Evolutionary conservation across 2,329 filamentous ascomycete species (phyloP).

Genomic region (Myriosclerotinia duriaeana): DNA sequence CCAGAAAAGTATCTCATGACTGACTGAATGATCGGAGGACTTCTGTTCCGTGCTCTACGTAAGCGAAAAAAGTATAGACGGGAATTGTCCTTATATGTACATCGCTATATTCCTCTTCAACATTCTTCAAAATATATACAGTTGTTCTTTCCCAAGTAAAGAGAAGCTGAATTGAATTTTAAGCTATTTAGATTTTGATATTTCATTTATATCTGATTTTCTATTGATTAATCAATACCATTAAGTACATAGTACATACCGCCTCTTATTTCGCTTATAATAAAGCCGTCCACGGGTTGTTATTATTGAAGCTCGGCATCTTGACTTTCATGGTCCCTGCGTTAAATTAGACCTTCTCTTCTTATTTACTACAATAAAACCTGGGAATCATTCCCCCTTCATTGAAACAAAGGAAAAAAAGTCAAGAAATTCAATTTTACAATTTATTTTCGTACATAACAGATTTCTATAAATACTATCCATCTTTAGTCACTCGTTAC

Average conservation of each 20-base stretch:
- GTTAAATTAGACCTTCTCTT: background rate
- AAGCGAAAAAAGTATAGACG: too few species aligned
- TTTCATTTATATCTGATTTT: too few species aligned
- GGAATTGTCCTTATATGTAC: too few species aligned
- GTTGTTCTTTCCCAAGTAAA: too few species aligned
- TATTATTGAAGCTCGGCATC: background rate
- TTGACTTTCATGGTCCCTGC: background rate
- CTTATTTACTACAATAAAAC: background rate
- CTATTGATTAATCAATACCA: too few species aligned
- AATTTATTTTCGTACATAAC: background rate
- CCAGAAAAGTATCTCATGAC: slow-evolving; percentile 9
- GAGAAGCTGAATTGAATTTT: too few species aligned
- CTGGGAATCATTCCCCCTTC: background rate
- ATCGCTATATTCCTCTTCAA: too few species aligned
- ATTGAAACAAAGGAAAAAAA: background rate
- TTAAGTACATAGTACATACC: too few species aligned
- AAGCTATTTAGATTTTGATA: too few species aligned
- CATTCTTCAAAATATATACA: too few species aligned
- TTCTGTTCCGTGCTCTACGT: background rate
- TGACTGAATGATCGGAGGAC: slow-evolving; percentile 19
- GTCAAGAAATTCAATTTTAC: background rate
- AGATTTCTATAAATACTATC: background rate
- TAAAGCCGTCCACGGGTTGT: too few species aligned
- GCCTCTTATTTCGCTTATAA: background rate
- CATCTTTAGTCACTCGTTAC: slow-evolving; percentile 9